phyloP scores from a whole-genome alignment of 371 early-diverging fungal genomes.

The Catenaria anguillulae region DNA sequence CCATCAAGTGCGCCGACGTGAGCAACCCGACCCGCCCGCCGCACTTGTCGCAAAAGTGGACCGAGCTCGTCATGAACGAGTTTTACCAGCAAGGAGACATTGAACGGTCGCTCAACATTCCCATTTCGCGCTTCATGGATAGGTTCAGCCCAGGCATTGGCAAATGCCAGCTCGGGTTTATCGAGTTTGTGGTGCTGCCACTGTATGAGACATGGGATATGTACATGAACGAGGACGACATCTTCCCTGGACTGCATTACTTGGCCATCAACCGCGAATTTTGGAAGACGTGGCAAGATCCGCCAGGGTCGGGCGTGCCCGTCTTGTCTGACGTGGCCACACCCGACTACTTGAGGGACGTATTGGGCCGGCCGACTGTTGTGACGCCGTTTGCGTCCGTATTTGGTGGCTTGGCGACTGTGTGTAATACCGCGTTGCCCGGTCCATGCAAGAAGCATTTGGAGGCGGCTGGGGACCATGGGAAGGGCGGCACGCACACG shows the following conservation, averaged over 20 bases:
- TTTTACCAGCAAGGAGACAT: conserved; percentile 36
- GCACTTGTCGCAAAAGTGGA: conserved; percentile 26
- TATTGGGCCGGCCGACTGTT: background rate
- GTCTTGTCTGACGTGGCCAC: background rate
- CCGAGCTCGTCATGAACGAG: conserved; percentile 31
- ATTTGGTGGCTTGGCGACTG: background rate
- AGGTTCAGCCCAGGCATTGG: conserved; percentile 24
- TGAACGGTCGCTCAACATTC: conserved; percentile 13
- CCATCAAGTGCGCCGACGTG: conserved; percentile 37
- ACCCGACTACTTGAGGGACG: background rate
- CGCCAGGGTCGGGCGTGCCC: background rate
- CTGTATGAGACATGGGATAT: conserved; percentile 27
- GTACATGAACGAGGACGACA: conserved; percentile 8
- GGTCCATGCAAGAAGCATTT: background rate
- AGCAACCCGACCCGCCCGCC: conserved; percentile 31
- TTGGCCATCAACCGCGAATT: background rate
- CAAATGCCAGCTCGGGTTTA: conserved; percentile 34
- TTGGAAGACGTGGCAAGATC: conserved; percentile 6
- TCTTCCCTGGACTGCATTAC: conserved; percentile 1
- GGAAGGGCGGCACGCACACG: no score
- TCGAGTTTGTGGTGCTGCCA: conserved; percentile 34
- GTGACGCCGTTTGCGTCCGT: background rate
- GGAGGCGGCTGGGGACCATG: no score
- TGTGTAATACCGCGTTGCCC: background rate
- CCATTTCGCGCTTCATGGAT: conserved; percentile 33